Evolutionary conservation across 1,284 basidiomycete species (phyloP), one percentile per base, ranked within the genome.

Genomic region (Agaricales sp.): DNA sequence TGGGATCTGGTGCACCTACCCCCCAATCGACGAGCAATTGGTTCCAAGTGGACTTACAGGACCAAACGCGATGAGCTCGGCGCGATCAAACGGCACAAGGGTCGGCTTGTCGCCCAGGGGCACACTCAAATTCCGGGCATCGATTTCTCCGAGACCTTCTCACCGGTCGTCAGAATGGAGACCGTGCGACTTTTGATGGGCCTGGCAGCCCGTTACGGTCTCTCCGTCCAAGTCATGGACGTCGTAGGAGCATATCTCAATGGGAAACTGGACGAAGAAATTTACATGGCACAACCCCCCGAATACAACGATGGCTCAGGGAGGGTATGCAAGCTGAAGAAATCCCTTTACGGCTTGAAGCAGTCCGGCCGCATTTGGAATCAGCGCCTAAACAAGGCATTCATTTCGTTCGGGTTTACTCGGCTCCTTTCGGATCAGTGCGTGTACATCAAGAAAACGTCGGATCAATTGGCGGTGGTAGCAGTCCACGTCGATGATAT

Each of bases 161-260:
- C 70, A 0, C 65, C 65, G 0, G 57, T 61, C 0, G 58, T 57
- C 14, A 52, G 57, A 4, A 52, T 62, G n/a, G 53, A 52, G 18
- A 55, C 61, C 3, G 49, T 66, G 13, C 51, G 62, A 0, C 46
- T 56, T 4, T 37, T 67, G 0, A 25, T 65, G 1, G 57, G 61
- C 0, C 48, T 65, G 1, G 64, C 63, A 4, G 52, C 55, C 2
- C 47, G 26, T 6, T 48, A 54, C 16, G 54, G 56, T 12, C 52
- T 63, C 44, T 52, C 62, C 35, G 43, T 60, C 1, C 52, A 61
- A 6, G 57, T 56, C 30, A 51, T 68, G 4, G 67, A 59, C 47
- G 58, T 69, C n/a, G 61, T 62, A 3, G 61, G 59, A 0, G 63
- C 63, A 0, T 73, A 64, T 51, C 59, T 71, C 1, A 66, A 71